Conservation (phyloP, 768 basidiomycete species). For the Pisolithus albus region DNA sequence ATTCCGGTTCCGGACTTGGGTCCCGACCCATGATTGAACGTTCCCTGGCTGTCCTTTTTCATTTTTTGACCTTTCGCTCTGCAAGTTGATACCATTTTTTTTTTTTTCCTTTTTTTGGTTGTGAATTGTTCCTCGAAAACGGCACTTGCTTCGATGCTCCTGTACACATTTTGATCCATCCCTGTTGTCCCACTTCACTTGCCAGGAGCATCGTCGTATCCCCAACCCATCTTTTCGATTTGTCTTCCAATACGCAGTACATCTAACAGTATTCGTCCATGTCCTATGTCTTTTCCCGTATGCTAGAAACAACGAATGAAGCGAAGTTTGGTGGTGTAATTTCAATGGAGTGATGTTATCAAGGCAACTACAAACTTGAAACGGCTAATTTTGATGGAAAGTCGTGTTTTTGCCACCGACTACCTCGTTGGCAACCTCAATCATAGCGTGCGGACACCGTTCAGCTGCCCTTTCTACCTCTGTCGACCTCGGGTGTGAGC, state of each 20-base stretch:
- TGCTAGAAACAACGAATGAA: no score
- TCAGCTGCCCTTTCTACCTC: conserved; percentile 24
- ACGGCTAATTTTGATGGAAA: no score
- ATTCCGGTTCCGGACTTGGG: conserved; percentile 48
- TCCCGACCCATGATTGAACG: conserved; percentile 18
- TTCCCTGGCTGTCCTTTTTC: conserved; percentile 2
- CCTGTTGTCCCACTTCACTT: conserved; percentile 37
- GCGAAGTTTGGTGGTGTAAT: no score
- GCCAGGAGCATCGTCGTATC: conserved; percentile 51
- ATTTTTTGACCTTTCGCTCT: conserved; percentile 5
- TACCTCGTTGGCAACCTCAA: conserved; percentile 3
- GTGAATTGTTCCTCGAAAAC: background rate
- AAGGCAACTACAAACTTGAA: no score
- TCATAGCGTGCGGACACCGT: conserved; percentile 17
- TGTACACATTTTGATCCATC: conserved; percentile 23
- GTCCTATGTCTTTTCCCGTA: no score
- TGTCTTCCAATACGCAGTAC: no score
- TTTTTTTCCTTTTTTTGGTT: conserved; percentile 12
- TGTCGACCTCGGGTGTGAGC: conserved; percentile 18
- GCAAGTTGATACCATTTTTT: conserved; percentile 2
- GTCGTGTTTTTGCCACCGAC: background rate
- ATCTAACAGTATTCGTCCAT: no score
- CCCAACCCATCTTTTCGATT: conserved; percentile 13
- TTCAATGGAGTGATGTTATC: no score
- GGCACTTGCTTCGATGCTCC: conserved; percentile 38